Conservation (phyloP, 2,329 filamentous ascomycete species). For the Claviceps capensis region DNA sequence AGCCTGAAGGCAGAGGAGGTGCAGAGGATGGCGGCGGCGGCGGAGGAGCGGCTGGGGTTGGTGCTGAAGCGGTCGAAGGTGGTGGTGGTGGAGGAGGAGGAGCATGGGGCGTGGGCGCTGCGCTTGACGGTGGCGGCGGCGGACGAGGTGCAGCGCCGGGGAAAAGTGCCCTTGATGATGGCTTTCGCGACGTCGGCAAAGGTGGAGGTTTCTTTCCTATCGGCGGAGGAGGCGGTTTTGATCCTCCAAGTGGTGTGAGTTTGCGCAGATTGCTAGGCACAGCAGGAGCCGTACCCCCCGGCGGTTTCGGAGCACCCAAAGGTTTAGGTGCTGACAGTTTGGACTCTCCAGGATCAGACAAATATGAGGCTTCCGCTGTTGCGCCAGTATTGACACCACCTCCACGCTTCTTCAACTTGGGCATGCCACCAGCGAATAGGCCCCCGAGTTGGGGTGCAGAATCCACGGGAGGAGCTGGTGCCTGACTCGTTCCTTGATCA, state of each 20-base stretch:
- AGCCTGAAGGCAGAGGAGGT: slow-evolving; percentile 8
- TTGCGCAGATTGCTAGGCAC: slow-evolving; percentile 47
- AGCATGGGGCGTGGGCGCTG: slow-evolving; percentile 27
- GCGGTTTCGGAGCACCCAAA: slow-evolving; percentile 44
- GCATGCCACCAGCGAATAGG: slow-evolving; percentile 87
- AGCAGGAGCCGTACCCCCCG: slow-evolving; percentile 43
- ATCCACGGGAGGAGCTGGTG: slow-evolving; percentile 30
- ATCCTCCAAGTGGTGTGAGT: slow-evolving; percentile 26
- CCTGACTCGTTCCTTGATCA: slow-evolving; percentile 45
- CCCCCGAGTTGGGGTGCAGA: slow-evolving; percentile 67
- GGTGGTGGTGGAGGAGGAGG: slow-evolving; percentile 27
- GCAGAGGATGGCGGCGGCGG: slow-evolving; percentile 19
- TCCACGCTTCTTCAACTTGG: slow-evolving; percentile 79
- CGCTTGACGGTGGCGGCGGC: slow-evolving; percentile 21
- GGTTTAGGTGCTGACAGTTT: slow-evolving; percentile 26
- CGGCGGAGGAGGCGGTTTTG: slow-evolving; percentile 52
- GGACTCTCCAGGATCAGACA: slow-evolving; percentile 56
- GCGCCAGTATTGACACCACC: slow-evolving; percentile 62
- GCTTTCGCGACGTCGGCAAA: slow-evolving; percentile 46
- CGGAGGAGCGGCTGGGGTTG: slow-evolving; percentile 26
- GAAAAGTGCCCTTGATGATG: slow-evolving; percentile 25
- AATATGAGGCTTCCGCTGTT: slow-evolving; percentile 50
- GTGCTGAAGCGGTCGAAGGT: slow-evolving; percentile 27
- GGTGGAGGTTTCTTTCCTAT: slow-evolving; percentile 64
- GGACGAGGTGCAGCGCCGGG: slow-evolving; percentile 21